Evolutionary conservation across 441 rosid genomes (phyloP).

Genomic region (Croton laevigatus): DNA sequence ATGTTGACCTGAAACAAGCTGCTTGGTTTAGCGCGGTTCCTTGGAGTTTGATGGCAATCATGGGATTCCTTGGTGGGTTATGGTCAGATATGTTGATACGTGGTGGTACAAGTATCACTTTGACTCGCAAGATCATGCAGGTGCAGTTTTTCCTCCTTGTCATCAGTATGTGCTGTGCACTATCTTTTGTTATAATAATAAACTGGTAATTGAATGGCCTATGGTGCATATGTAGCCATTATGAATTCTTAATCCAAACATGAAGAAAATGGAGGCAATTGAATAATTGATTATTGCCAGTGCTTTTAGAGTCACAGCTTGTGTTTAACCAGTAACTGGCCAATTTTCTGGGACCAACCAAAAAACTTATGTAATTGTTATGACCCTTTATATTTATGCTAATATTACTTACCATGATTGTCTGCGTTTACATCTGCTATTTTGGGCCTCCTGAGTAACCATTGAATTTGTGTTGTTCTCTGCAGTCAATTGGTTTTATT

Average conservation of each 20-base stretch:
- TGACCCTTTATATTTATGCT: not conserved
- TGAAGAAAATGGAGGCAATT: not conserved
- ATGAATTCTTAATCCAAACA: not conserved
- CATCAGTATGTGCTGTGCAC: not conserved
- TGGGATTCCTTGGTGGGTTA: conserved; percentile 78
- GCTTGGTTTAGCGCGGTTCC: conserved; percentile 98
- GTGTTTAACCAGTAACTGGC: not conserved
- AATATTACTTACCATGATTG: not conserved
- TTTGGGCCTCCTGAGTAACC: conserved; percentile 8
- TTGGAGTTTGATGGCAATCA: conserved; percentile 91
- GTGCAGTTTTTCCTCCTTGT: conserved; percentile 25
- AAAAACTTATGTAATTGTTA: not conserved
- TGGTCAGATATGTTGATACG: conserved; percentile 78
- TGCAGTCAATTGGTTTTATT: conserved; percentile 86
- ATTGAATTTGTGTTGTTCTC: conserved; percentile 23
- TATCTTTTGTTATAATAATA: not conserved
- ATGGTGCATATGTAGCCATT: not conserved
- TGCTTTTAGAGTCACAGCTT: not conserved
- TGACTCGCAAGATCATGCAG: conserved; percentile 95
- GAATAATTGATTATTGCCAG: not conserved
- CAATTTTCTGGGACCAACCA: not conserved
- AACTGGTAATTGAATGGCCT: not conserved
- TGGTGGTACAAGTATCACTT: conserved; percentile 65
- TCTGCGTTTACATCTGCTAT: conserved; percentile 2
- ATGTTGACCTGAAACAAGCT: conserved; percentile 88